Conservation (phyloP, 1,284 basidiomycete genomes). For the Athelia sp. region DNA sequence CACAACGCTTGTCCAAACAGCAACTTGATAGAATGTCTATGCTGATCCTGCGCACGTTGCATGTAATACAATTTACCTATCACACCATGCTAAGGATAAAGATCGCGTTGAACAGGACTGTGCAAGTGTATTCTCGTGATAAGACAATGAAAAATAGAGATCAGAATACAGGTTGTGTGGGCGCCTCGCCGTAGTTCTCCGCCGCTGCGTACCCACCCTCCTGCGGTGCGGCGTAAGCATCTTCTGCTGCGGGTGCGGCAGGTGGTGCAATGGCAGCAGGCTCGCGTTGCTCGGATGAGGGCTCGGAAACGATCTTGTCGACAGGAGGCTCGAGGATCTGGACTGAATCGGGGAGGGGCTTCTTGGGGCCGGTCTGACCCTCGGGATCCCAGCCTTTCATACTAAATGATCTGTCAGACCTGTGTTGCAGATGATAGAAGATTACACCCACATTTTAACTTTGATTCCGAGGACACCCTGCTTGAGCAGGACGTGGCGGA, state of each 20-base stretch:
- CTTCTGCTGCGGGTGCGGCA: slow-evolving; percentile 44
- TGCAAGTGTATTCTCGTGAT: slow-evolving; percentile 1
- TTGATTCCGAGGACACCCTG: slow-evolving; percentile 99
- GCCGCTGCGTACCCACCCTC: slow-evolving; percentile 26
- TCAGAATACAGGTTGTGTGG: slow-evolving; percentile 15
- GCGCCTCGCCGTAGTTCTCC: slow-evolving; percentile 28
- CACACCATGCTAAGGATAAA: too few species aligned
- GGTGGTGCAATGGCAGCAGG: slow-evolving; percentile 48
- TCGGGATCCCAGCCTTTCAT: slow-evolving; percentile 98
- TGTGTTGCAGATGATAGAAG: background rate
- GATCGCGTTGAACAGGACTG: too few species aligned
- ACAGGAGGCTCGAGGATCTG: slow-evolving; percentile 82
- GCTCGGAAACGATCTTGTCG: slow-evolving; percentile 77
- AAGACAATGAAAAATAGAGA: background rate
- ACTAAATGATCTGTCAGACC: slow-evolving; percentile 35
- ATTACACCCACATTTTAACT: slow-evolving; percentile 87
- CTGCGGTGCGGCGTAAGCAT: slow-evolving; percentile 34
- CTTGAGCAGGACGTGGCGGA: slow-evolving; percentile 96
- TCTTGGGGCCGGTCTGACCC: slow-evolving; percentile 83
- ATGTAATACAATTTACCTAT: too few species aligned
- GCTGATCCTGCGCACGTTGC: too few species aligned
- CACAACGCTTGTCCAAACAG: too few species aligned
- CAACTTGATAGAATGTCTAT: too few species aligned
- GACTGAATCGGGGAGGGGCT: slow-evolving; percentile 95
- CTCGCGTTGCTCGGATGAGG: slow-evolving; percentile 75